Base-by-base conservation (phyloP, 225 moss, liverwort and hornwort genomes). In the Marchantia paleacea region DNA sequence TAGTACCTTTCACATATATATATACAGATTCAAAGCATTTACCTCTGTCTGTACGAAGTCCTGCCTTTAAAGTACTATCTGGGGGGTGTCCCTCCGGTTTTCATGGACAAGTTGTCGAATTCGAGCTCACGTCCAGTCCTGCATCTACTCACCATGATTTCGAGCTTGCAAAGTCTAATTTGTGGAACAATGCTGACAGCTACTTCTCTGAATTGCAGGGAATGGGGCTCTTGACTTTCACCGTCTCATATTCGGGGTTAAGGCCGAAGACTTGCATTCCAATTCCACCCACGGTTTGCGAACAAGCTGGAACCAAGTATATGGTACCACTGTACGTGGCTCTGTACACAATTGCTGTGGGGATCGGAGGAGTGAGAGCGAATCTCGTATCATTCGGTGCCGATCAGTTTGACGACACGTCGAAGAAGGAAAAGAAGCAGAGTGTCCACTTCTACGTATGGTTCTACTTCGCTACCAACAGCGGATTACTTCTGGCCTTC, bases 321-420 rank as follows among this genome's bases (percentile, higher is more conserved):
- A 55, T 92, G 81, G 81, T 79, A 53, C 22, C 84, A 6, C 78
- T 94, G 68, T 90, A 90, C 47, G 18, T 78, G 5, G 86, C 90
- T 7, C 86, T 94, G 72, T 94, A 91, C 80, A 60, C 82, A 14
- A 82, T 91, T 24, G 91, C 94, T 68, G 52, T 90, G 7, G 94
- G 94, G 11, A 81, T 83, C 39, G 91, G 85, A 49, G 85, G 87
- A 70, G 50, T 86, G 73, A 92, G 90, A 83, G 89, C 92, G 7
- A 89, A 89, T 55, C 39, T 86, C 76, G 73, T 86, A 63, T 73
- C 94, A 3, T 67, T 94, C 77, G 94, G 91, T 79, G 85, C 82
- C 14, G 94, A 92, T 53, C 94, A 94, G 69, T 94, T 94, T 12
- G 92, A 94, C 54, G 89, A 89, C 49, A 84, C 80, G 11, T 88